Base-by-base conservation (phyloP, 257 asterid species). In the Vinca minor region DNA sequence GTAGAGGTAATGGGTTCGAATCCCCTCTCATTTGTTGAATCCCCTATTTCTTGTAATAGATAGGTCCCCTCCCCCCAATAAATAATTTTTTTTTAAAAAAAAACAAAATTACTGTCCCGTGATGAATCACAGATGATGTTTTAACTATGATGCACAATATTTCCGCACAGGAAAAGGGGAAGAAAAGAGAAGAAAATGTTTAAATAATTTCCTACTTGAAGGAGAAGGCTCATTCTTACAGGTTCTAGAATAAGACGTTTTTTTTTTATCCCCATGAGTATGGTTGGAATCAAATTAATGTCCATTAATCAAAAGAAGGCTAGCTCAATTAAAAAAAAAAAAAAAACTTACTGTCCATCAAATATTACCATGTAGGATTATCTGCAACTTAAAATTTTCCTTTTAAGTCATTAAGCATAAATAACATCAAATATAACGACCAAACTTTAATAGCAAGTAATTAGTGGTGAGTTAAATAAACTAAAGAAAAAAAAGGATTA, bases 41-140 rank as follows among this genome's bases (percentile, higher is more conserved):
- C n/a, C n/a, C n/a, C n/a, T n/a, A n/a, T n/a, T n/a, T n/a, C n/a
- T n/a, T n/a, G n/a, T n/a, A n/a, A n/a, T n/a, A n/a, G n/a, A n/a
- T n/a, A n/a, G n/a, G n/a, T n/a, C n/a, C n/a, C n/a, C n/a, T n/a
- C n/a, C n/a, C n/a, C n/a, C n/a, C n/a, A n/a, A n/a, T n/a, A n/a
- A n/a, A n/a, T n/a, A n/a, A n/a, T n/a, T n/a, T n/a, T n/a, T n/a
- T n/a, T n/a, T n/a, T n/a, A n/a, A n/a, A n/a, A n/a, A n/a, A n/a
- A n/a, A n/a, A n/a, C n/a, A n/a, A n/a, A n/a, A n/a, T n/a, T 34
- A 13, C 10, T 53, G 67, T 69, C 87, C 68, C 85, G 87, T 84
- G 87, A 79, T 52, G 59, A 18, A 12, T 34, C 67, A 81, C 71
- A 34, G 63, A 72, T n/a, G 38, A 34, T 34, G 38, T 34, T 34